phyloP scores from a whole-genome alignment of 345 rosid genomes.

The Crucihimalaya himalaica region DNA sequence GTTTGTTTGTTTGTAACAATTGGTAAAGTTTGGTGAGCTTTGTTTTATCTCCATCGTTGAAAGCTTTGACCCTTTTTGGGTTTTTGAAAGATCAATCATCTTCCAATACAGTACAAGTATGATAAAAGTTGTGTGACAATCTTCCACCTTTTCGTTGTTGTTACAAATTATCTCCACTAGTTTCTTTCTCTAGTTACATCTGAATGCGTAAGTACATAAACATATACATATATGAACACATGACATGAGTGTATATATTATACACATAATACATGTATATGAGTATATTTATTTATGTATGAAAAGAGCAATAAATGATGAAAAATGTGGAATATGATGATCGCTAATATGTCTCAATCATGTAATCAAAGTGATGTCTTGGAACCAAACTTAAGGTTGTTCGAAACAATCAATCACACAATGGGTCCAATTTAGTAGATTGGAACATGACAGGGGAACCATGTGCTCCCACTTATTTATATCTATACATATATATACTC shows the following conservation, averaged over 20 bases:
- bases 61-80: constrained; percentile 22
- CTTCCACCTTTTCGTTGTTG: neutral
- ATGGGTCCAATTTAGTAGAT: constrained; percentile 17
- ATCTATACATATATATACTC: constrained; percentile 6
- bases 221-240: neutral
- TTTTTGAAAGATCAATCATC: constrained; percentile 23
- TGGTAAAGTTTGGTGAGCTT: constrained; percentile 26
- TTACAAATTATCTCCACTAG: neutral
- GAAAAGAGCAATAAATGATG: constrained; percentile 4
- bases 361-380: constrained; percentile 23
- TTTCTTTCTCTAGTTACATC: neutral
- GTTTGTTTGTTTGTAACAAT: constrained; percentile 37
- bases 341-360: constrained; percentile 18
- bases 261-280: too few relatives aligned
- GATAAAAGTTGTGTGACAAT: neutral
- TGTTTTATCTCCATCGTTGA: constrained; percentile 28
- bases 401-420: constrained; percentile 28
- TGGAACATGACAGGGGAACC: constrained; percentile 33
- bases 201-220: neutral
- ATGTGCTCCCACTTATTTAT: constrained; percentile 29
- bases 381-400: constrained; percentile 27
- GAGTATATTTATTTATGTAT: too few relatives aligned
- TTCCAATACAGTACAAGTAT: neutral
- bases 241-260: neutral
- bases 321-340: constrained; percentile 24